phyloP scores from a whole-genome alignment of 1,139 yeast species.

The Scheffersomyces lignicola region DNA sequence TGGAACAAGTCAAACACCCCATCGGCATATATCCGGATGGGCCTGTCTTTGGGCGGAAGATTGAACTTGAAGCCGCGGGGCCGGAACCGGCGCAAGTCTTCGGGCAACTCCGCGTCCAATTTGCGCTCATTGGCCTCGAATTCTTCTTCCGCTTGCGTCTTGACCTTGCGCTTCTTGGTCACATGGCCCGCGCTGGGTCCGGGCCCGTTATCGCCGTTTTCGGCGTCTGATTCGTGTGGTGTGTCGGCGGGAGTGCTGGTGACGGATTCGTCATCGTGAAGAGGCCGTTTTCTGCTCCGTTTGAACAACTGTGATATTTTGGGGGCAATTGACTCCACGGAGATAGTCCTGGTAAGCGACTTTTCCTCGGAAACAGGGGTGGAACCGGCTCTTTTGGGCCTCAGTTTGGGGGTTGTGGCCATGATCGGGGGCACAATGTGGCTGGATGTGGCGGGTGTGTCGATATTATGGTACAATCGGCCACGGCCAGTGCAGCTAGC shows the following conservation, averaged over 20 bases:
- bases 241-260: conserved; percentile 15
- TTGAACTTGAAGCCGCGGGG: conserved; percentile 73
- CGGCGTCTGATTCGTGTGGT: conserved; percentile 16
- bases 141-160: conserved; percentile 33
- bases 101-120: conserved; percentile 62
- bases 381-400: not conserved
- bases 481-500: too few species aligned
- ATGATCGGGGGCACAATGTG: too few species aligned
- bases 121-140: conserved; percentile 52
- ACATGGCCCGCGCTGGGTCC: conserved; percentile 11
- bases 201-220: conserved; percentile 15
- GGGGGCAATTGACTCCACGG: conserved; percentile 45
- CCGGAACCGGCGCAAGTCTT: conserved; percentile 63
- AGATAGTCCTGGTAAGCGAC: conserved; percentile 33
- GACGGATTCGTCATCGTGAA: conserved; percentile 13
- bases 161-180: conserved; percentile 25
- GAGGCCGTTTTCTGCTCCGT: conserved; percentile 30
- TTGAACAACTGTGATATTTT: conserved; percentile 39
- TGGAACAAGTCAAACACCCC: conserved; percentile 97
- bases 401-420: not conserved
- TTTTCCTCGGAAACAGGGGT: conserved; percentile 6
- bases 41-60: conserved; percentile 81
- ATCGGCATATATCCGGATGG: conserved; percentile 91
- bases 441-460: too few species aligned
- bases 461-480: too few species aligned